Evolutionary conservation across 2,329 filamentous ascomycete genomes (phyloP).

Genomic region (Botrytis fragariae): DNA sequence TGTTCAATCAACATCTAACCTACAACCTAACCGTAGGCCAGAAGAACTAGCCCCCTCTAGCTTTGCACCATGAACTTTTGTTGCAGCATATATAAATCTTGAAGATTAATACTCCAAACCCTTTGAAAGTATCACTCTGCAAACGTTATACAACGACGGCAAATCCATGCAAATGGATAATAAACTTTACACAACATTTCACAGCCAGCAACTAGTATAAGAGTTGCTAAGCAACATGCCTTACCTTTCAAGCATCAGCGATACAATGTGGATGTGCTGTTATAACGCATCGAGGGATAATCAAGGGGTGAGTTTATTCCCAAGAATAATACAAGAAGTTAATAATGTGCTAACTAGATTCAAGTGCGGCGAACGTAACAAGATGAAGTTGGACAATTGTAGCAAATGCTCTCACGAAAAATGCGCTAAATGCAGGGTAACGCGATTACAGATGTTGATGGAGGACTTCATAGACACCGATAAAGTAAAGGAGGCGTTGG

Average conservation of each 20-base stretch:
- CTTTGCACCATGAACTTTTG: background rate
- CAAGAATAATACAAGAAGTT: too few species aligned
- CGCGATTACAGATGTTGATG: background rate
- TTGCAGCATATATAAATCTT: background rate
- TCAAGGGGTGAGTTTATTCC: background rate
- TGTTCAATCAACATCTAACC: background rate
- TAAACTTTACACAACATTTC: background rate
- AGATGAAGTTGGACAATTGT: background rate
- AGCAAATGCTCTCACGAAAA: background rate
- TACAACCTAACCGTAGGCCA: background rate
- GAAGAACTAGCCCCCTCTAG: background rate
- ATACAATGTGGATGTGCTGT: constrained; percentile 14
- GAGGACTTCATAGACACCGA: background rate
- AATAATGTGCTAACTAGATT: background rate
- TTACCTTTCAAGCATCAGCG: constrained; percentile 7
- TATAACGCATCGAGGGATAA: background rate
- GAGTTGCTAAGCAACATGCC: background rate
- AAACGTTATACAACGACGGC: background rate
- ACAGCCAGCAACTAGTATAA: background rate
- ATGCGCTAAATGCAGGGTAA: background rate
- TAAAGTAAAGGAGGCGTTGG: background rate
- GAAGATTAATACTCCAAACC: background rate
- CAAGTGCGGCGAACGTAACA: constrained; percentile 8
- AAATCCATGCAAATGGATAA: background rate
- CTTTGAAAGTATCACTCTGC: background rate